phyloP scores from a whole-genome alignment of 257 asterid genomes.

The Solanum clarkiae region DNA sequence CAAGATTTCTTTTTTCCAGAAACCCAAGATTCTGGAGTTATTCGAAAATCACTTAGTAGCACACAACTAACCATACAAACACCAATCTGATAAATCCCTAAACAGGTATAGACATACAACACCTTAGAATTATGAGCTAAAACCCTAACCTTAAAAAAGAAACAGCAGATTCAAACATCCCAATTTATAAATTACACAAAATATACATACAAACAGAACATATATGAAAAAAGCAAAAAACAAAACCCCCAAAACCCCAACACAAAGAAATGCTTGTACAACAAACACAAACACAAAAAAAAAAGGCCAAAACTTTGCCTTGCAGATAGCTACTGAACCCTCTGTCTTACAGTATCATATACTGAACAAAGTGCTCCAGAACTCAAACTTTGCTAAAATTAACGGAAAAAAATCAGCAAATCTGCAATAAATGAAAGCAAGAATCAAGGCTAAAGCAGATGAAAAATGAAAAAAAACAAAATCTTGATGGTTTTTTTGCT shows the following conservation, averaged over 20 bases:
- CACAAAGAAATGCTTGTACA: neutral
- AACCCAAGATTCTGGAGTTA: neutral
- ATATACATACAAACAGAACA: neutral
- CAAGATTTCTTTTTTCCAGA: neutral
- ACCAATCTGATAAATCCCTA: neutral
- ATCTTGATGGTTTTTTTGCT: neutral
- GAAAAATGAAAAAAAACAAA: neutral
- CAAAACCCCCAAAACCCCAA: neutral
- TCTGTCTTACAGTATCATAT: neutral
- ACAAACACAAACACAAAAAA: neutral
- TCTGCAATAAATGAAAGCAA: neutral
- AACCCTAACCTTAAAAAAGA: neutral
- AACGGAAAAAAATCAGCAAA: neutral
- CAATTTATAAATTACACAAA: neutral
- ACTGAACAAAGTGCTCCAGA: neutral
- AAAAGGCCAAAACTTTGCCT: neutral
- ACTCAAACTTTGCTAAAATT: neutral
- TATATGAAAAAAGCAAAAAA: neutral
- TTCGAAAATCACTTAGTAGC: neutral
- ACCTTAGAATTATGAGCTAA: neutral
- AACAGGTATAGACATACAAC: neutral
- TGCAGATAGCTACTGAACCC: neutral
- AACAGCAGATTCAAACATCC: neutral
- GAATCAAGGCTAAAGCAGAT: neutral
- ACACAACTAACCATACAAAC: neutral